Evolutionary conservation across 179 eudicot genomes (phyloP), one percentile per base, ranked within the genome.

Genomic region (Actinidia chinensis): DNA sequence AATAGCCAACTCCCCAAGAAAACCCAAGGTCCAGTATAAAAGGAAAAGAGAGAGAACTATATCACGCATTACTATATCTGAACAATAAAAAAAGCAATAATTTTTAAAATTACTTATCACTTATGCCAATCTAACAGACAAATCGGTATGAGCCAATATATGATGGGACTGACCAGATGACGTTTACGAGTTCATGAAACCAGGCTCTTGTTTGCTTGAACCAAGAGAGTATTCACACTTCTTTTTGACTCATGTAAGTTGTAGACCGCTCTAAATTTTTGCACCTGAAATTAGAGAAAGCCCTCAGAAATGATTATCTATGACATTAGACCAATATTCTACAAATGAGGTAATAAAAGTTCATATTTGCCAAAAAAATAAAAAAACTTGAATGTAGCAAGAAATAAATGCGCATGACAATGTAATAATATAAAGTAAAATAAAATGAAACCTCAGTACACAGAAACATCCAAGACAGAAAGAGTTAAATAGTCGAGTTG

Each of bases 211-310:
- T 88, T 90, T 58, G 93, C 95, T 63, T 88, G 88, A 75, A 59
- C 79, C 76, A 77, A 85, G 20, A 93, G 93, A 43, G 90, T 88
- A 76, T 65, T 80, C 74, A 90, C 85, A 58, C 91, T 81, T 93
- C 97, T 60, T 76, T 82, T 76, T 83, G 89, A 87, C 87, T 91
- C 98, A 93, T 93, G 83, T 93, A 88, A 90, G 87, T 80, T 89
- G 95, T 83, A 92, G 91, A 73, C 98, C 88, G 79, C 82, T 93
- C 98, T 68, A 81, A 92, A 93, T 86, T 92, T 87, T 86, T 93
- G 94, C 72, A 93, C 97, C 98, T 91, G 84, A 68, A 74, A 78
- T 55, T 28, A 33, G 22, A 68, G 43, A 60, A 20, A 78, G 11
- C 56, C n/a, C 47, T 20, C 64, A 79, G 20, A 69, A 54, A 9